Percentiles rank a stretch among this genome's conserved stretches.
Conservation (phyloP, 768 basidiomycete genomes). For the Nidula microcarpa region DNA sequence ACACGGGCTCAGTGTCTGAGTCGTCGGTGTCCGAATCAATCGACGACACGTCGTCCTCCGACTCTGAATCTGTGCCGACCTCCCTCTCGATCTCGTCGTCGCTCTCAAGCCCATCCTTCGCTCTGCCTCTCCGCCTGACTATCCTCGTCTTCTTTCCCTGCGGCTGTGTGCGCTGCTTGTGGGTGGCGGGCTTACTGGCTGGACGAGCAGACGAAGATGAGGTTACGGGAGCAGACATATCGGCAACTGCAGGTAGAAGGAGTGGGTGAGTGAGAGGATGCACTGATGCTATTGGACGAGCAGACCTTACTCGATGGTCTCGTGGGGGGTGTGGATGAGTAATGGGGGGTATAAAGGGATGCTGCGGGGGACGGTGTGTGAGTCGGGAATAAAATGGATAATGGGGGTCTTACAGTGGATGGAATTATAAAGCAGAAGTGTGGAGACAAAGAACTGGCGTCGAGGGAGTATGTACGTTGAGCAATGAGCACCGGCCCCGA, state of each 20-base stretch:
- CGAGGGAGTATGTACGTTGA: constrained; percentile 20
- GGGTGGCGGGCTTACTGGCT: constrained; percentile 20
- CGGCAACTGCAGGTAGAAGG: constrained; percentile 19
- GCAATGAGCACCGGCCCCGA: constrained; percentile 26
- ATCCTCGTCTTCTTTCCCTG: constrained; percentile 39
- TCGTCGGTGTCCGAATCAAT: constrained; percentile 55
- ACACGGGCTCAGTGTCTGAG: constrained; percentile 68
- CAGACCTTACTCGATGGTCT: constrained; percentile 30
- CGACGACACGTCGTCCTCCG: constrained; percentile 59
- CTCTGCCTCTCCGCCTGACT: constrained; percentile 63
- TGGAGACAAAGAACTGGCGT: constrained; percentile 10
- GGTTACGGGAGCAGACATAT: constrained; percentile 44
- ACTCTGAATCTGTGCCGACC: constrained; percentile 68
- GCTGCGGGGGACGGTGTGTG: constrained; percentile 1
- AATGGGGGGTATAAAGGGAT: neutral
- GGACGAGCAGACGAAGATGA: constrained; percentile 29
- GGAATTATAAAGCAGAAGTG: constrained; percentile 2
- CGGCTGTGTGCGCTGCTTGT: constrained; percentile 29
- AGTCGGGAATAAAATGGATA: constrained; percentile 2
- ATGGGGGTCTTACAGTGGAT: neutral
- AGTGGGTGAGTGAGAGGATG: constrained; percentile 8
- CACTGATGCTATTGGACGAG: neutral
- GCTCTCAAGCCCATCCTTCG: constrained; percentile 54
- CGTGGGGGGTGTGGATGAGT: neutral
- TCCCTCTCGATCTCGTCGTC: constrained; percentile 80